Evolutionary conservation across 805 yeast genomes (phyloP), one percentile per base, ranked within the genome.

Genomic region (Metschnikowia kofuensis): DNA sequence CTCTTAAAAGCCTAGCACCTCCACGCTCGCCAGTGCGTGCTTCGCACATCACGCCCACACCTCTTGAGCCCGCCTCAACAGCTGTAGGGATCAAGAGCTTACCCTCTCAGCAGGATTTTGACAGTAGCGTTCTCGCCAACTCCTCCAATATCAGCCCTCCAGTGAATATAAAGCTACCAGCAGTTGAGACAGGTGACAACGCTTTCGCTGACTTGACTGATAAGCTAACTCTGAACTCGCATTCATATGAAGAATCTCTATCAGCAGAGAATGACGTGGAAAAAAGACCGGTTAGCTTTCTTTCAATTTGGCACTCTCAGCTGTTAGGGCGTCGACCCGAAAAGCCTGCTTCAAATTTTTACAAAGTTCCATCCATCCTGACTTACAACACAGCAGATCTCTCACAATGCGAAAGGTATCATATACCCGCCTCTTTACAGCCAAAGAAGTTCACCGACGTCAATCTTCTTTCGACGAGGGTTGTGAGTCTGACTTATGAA

Each of bases 281-380:
- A 10, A 59, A 56, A 28, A 57, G 60, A 30, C 60, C 67, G 1
- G 44, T 56, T 5, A 55, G 62, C 45, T 74, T 65, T 53, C 59
- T 72, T 28, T 65, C 75, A 3, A 74, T 74, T 29, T 74, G 78
- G 78, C 77, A 66, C 45, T 62, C 68, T 1, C 77, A 72, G 49
- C 67, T 69, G 26, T 37, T 46, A 38, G 37, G 50, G 14, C 35
- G 47, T 32, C 48, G 55, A 26, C 35, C 42, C 7, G 38, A 27
- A 27, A 43, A 41, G 37, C 50, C 53, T 7, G 26, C 40, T 3
- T 35, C 41, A 16, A 40, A 43, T 27, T 43, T 48, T 29, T 54
- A 54, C 47, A 47, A 53, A 27, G 57, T 51, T n/a, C 51, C 57
- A 10, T 49, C 55, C 2, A 42, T 55, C 39, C 50, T 45, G 44